phyloP scores from a whole-genome alignment of 129 eudicot species.

The Smallanthus sonchifolius region DNA sequence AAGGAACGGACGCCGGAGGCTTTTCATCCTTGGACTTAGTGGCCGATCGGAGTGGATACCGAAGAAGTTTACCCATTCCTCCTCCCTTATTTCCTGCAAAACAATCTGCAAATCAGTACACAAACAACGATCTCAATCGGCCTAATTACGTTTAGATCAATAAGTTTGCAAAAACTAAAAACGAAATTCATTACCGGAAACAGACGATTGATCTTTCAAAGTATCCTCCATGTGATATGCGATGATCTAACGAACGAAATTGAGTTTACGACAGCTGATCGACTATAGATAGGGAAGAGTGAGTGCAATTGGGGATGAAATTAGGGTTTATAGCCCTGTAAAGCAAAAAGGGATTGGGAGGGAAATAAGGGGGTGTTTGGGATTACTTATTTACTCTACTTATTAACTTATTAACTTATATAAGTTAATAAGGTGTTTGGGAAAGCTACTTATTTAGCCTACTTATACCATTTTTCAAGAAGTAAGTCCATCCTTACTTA shows the following conservation, averaged over 20 bases:
- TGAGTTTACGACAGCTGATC: neutral
- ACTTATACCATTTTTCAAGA: too few species aligned
- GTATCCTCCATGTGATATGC: slow-evolving; percentile 28
- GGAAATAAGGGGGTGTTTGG: too few species aligned
- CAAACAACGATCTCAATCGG: neutral
- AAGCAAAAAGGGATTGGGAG: slow-evolving; percentile 11
- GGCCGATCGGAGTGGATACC: slow-evolving; percentile 82
- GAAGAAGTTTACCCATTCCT: slow-evolving; percentile 43
- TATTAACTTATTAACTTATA: too few species aligned
- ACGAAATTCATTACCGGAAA: slow-evolving; percentile 24
- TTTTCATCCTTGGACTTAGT: slow-evolving; percentile 52
- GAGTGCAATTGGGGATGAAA: slow-evolving; percentile 27
- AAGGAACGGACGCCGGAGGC: slow-evolving; percentile 25
- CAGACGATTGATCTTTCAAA: slow-evolving; percentile 34
- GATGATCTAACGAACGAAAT: neutral
- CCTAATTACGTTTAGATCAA: too few species aligned
- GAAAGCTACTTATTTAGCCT: too few species aligned
- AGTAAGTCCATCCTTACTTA: too few species aligned
- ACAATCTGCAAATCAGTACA: neutral
- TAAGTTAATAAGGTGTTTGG: too few species aligned
- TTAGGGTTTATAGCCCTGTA: slow-evolving; percentile 18
- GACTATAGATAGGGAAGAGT: neutral
- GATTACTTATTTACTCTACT: too few species aligned
- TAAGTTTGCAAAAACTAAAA: neutral
- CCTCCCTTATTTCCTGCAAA: slow-evolving; percentile 34